Base-by-base conservation (phyloP, 1,284 basidiomycete genomes). In the Coniferiporia sulphurascens region DNA sequence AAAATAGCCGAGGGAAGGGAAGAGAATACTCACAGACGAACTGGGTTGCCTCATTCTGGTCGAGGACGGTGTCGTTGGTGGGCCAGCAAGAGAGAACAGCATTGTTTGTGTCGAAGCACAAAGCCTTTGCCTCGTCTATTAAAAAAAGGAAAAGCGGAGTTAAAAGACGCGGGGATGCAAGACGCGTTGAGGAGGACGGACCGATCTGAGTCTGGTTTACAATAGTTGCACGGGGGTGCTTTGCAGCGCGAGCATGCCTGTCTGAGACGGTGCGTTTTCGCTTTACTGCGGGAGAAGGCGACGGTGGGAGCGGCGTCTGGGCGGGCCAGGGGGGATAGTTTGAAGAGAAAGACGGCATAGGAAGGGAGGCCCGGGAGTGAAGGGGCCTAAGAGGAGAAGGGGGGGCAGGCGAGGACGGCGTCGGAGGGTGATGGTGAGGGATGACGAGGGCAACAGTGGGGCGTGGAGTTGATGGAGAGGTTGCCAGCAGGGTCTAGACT, bases 201-300 rank as follows among this genome's bases (percentile, higher is more conserved):
- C 81, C 68, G 38, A 82, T 74, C 63, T 66, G 70, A n/a, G 65
- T 48, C 56, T 70, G 64, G 68, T 82, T 74, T 35, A 72, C 73
- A 61, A 81, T 69, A 27, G 60, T 65, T 59, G 66, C 60, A 55
- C 46, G 21, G 21, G 43, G 34, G 45, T 49, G 66, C 53, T 56
- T 63, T 60, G 35, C 58, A 58, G 35, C 41, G 45, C 45, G 67
- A 60, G 35, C 34, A 56, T 44, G 67, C 53, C 52, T 61, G 44
- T 64, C 68, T 50, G 58, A 48, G 51, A 21, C 58, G 60, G 53
- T 59, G 64, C 59, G 68, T 56, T 59, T 71, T 58, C 72, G 70
- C 64, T 71, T 72, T 60, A 43, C 56, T 15, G 55, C 21, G 48
- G 70, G 65, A 62, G 66, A 59, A 44, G 64, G 60, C 52, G 65